These are phyloP conservation scores for Gossypium ekmanianum DNA, from an alignment of 345 rosid genomes.

Conservation along the genomic window DNA sequence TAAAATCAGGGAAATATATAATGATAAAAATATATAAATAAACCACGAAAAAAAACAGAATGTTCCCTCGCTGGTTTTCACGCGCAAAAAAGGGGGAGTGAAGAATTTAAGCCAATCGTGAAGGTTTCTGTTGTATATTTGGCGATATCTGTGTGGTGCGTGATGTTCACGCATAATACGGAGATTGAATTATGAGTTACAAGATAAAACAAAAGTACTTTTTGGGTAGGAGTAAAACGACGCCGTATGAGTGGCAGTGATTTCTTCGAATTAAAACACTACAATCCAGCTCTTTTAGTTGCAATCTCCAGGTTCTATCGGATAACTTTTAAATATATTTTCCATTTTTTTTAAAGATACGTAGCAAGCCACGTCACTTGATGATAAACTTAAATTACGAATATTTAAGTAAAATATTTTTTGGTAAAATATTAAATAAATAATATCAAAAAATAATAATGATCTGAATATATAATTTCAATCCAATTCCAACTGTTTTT, in stretches of 20 bases:
- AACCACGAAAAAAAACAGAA: background rate
- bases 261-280: too few species aligned
- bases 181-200: background rate
- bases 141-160: background rate
- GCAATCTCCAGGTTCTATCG: background rate
- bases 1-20: constrained; percentile 7
- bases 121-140: background rate
- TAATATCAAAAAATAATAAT: too few species aligned
- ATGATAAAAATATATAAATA: background rate
- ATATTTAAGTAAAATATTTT: too few species aligned
- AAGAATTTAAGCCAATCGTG: background rate
- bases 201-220: background rate
- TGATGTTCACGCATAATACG: background rate
- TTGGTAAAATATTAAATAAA: too few species aligned
- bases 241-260: background rate
- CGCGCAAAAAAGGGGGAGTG: background rate
- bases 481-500: background rate
- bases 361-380: background rate
- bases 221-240: background rate
- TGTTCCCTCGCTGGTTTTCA: constrained; percentile 3
- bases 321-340: background rate
- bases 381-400: too few species aligned
- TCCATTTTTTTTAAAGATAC: background rate
- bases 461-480: background rate
- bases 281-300: background rate